Conservation (phyloP, 1,284 basidiomycete species). For the Lignosus rhinocerotis region DNA sequence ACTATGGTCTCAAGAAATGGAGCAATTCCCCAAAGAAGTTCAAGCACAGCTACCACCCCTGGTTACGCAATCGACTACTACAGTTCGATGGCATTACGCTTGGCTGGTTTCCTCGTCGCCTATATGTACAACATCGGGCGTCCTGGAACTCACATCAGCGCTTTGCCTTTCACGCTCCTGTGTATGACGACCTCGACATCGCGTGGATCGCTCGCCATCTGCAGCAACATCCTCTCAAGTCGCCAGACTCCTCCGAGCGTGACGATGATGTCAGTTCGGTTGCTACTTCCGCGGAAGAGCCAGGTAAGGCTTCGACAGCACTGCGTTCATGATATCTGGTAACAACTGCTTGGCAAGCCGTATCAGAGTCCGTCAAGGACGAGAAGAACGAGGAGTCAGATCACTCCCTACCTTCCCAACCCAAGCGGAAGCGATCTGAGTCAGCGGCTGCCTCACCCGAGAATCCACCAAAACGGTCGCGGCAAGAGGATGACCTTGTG, state of each 20-base stretch:
- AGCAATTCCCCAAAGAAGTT: not conserved
- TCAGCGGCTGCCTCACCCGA: not conserved
- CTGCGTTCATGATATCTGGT: not conserved
- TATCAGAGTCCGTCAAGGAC: not conserved
- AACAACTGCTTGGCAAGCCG: too few relatives aligned
- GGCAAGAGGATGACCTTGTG: not conserved
- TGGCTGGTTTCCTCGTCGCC: conserved; percentile 1
- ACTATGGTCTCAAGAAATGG: not conserved
- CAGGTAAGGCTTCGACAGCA: not conserved
- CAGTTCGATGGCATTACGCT: conserved; percentile 5
- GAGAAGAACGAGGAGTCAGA: too few relatives aligned
- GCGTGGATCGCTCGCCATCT: not conserved
- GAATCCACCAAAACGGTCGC: not conserved
- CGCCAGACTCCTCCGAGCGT: too few relatives aligned
- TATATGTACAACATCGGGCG: not conserved
- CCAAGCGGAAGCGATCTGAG: not conserved
- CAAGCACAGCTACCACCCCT: conserved; percentile 6
- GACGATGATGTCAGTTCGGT: not conserved
- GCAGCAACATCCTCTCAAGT: not conserved
- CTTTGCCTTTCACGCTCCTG: not conserved
- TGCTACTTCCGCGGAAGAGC: not conserved
- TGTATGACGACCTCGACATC: not conserved
- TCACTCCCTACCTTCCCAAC: not conserved
- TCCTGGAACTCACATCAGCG: not conserved
- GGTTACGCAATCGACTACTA: conserved; percentile 8